phyloP scores from a whole-genome alignment of 2,329 filamentous ascomycete species.

The Metarhizium brunneum region DNA sequence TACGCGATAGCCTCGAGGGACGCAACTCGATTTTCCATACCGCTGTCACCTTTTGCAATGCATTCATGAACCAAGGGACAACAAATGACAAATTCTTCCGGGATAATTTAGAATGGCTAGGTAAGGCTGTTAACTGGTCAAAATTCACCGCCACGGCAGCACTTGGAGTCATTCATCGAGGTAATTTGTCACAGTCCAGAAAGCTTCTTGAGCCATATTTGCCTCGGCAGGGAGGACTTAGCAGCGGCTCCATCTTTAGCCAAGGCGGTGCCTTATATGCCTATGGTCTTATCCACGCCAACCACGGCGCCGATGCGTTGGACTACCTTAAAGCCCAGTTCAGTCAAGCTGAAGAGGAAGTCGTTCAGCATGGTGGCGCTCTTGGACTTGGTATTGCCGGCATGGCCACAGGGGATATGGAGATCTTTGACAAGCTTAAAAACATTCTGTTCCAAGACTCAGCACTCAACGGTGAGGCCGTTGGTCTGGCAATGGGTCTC shows the following conservation, averaged over 20 bases:
- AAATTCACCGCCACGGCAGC: slow-evolving; percentile 98
- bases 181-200: slow-evolving; percentile 85
- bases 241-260: slow-evolving; percentile 82
- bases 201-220: slow-evolving; percentile 94
- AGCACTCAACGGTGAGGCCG: slow-evolving; percentile 91
- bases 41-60: slow-evolving; percentile 93
- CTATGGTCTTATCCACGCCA: slow-evolving; percentile 92
- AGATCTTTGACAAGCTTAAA: slow-evolving; percentile 86
- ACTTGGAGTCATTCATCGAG: slow-evolving; percentile 90
- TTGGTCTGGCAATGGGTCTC: slow-evolving; percentile 90
- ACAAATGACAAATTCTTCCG: slow-evolving; percentile 98
- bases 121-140: slow-evolving; percentile 98
- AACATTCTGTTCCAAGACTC: slow-evolving; percentile 86
- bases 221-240: slow-evolving; percentile 64
- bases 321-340: slow-evolving; percentile 73
- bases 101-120: slow-evolving; percentile 94
- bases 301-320: slow-evolving; percentile 86
- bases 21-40: slow-evolving; percentile 98
- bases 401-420: slow-evolving; percentile 89
- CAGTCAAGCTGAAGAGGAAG: slow-evolving; percentile 70
- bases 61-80: slow-evolving; percentile 98
- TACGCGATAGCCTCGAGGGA: slow-evolving; percentile 89
- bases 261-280: slow-evolving; percentile 94
- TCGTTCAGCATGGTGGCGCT: slow-evolving; percentile 93
- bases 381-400: slow-evolving; percentile 92